Percentiles rank a stretch among this genome's conserved stretches.
Conservation (phyloP, 1,284 basidiomycete species). For the Rhodotorula glutinis region DNA sequence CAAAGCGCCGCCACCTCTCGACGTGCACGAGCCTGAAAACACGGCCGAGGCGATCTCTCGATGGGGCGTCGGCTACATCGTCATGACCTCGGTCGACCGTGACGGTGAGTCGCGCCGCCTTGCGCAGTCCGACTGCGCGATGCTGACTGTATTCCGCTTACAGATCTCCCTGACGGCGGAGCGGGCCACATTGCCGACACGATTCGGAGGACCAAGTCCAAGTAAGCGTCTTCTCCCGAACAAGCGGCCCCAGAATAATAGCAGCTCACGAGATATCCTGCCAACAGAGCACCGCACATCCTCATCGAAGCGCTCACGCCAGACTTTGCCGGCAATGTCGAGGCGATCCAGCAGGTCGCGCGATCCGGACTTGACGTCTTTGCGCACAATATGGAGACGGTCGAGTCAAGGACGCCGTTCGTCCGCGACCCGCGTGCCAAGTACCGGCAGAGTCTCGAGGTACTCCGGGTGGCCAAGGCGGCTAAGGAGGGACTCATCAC, state of each 20-base stretch:
- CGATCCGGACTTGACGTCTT: conserved; percentile 93
- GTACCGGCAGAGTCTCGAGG: conserved; percentile 82
- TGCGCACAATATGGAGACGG: conserved; percentile 96
- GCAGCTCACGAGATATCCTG: background rate
- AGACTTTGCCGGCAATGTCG: conserved; percentile 79
- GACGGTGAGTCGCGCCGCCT: conserved; percentile 63
- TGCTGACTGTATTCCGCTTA: background rate
- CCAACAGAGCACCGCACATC: conserved; percentile 79
- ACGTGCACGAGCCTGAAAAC: conserved; percentile 95
- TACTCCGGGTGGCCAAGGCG: conserved; percentile 63
- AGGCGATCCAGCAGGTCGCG: conserved; percentile 77
- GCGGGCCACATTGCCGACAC: conserved; percentile 92
- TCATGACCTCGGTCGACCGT: conserved; percentile 92
- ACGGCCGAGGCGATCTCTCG: conserved; percentile 97
- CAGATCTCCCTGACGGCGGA: conserved; percentile 89
- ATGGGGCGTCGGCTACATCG: conserved; percentile 98
- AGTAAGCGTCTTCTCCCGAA: conserved; percentile 54
- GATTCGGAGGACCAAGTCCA: conserved; percentile 91
- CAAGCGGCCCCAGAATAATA: background rate
- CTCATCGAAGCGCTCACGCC: conserved; percentile 95
- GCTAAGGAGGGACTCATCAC: conserved; percentile 84
- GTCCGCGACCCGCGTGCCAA: conserved; percentile 93
- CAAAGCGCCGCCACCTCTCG: conserved; percentile 77
- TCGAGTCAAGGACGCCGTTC: conserved; percentile 86
- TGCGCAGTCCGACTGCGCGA: background rate